Percentiles rank a stretch among this genome's conserved stretches.
Conservation (phyloP, 176 grass and related monocot species). For the Melocanna baccifera region DNA sequence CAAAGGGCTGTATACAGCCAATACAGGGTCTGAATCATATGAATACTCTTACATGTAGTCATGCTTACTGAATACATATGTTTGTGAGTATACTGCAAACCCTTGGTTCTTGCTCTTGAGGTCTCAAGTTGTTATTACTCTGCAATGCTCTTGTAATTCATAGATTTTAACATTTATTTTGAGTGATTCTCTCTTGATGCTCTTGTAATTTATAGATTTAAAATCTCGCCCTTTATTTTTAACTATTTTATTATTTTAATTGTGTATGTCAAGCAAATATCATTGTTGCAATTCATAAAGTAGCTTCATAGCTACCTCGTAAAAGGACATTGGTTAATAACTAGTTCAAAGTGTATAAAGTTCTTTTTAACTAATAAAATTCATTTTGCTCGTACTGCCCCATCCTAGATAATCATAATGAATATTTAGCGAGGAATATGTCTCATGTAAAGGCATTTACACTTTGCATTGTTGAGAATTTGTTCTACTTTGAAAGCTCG, state of each 20-base stretch:
- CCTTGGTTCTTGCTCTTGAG: neutral
- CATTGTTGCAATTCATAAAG: neutral
- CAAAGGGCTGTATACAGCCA: slow-evolving; percentile 9
- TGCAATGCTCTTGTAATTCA: neutral
- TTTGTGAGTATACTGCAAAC: neutral
- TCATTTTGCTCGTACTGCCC: slow-evolving; percentile 23
- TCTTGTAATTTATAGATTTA: neutral
- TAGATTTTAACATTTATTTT: neutral
- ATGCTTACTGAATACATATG: neutral
- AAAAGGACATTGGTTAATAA: neutral
- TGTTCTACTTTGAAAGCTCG: slow-evolving; percentile 54
- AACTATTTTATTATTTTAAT: neutral
- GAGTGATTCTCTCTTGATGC: neutral
- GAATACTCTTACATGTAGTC: neutral
- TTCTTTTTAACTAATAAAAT: slow-evolving; percentile 32
- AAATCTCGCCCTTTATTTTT: neutral
- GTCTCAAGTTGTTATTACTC: neutral
- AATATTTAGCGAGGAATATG: slow-evolving; percentile 47
- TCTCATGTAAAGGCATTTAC: slow-evolving; percentile 31
- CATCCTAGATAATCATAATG: slow-evolving; percentile 23
- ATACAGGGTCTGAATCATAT: slow-evolving; percentile 4
- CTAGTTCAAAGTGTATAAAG: neutral
- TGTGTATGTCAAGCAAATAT: neutral
- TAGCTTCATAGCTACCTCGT: neutral
- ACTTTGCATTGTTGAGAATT: slow-evolving; percentile 38